Evolutionary conservation across 202 grass and related monocot genomes (phyloP).

Genomic region (Digitaria exilis): DNA sequence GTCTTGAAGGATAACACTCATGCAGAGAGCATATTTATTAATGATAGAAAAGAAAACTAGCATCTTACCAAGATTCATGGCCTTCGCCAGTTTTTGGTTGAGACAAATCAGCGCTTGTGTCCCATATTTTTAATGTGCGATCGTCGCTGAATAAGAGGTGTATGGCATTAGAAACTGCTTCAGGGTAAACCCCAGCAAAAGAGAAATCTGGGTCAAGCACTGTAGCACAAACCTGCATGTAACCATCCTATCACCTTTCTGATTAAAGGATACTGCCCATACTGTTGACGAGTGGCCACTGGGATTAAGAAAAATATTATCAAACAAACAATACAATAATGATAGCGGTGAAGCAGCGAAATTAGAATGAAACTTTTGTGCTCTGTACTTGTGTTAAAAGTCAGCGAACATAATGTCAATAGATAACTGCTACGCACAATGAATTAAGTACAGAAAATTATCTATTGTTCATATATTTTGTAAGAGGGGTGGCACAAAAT

Average conservation of each 20-base stretch:
- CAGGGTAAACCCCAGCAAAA: background rate
- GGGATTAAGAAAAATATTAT: constrained; percentile 35
- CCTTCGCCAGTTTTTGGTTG: constrained; percentile 50
- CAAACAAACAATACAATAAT: background rate
- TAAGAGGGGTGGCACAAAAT: background rate
- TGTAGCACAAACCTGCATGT: constrained; percentile 74
- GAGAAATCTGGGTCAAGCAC: constrained; percentile 19
- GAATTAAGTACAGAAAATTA: background rate
- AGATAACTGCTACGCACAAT: constrained; percentile 14
- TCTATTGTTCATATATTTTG: background rate
- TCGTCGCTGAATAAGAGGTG: constrained; percentile 71
- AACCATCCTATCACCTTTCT: constrained; percentile 81
- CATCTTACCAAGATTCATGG: constrained; percentile 76
- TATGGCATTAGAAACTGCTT: constrained; percentile 32
- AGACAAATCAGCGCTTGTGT: constrained; percentile 59
- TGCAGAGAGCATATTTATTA: background rate
- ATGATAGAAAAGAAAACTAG: background rate
- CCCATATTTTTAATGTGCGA: constrained; percentile 90
- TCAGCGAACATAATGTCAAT: background rate
- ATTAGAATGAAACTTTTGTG: background rate
- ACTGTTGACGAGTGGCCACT: constrained; percentile 96
- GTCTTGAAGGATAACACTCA: background rate
- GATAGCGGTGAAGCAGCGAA: constrained; percentile 6
- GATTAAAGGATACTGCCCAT: constrained; percentile 86
- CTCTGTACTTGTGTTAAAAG: background rate